These are phyloP conservation scores for Suhomyces maxii DNA, from an alignment of 1,139 yeast genomes.

Conservation along the genomic window DNA sequence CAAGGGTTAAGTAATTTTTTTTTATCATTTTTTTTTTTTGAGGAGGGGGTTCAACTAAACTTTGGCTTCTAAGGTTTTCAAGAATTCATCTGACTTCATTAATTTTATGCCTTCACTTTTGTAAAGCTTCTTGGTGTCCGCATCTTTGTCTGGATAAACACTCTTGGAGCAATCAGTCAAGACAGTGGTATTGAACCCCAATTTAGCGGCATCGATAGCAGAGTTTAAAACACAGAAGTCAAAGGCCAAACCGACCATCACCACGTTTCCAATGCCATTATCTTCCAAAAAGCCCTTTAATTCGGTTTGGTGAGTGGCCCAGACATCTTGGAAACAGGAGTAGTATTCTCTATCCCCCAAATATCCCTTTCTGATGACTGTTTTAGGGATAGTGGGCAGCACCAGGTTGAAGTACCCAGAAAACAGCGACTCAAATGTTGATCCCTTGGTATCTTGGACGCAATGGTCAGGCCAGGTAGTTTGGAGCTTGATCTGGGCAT, in stretches of 20 bases:
- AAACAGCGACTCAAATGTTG: slow-evolving; percentile 56
- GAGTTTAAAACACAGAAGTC: slow-evolving; percentile 84
- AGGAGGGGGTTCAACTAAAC: not conserved
- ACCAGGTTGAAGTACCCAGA: slow-evolving; percentile 24
- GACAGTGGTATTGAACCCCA: slow-evolving; percentile 67
- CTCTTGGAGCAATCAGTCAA: slow-evolving; percentile 49
- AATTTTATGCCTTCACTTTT: slow-evolving; percentile 29
- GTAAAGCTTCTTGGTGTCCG: slow-evolving; percentile 31
- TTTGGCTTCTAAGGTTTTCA: not conserved
- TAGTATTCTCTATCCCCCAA: slow-evolving; percentile 77
- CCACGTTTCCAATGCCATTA: slow-evolving; percentile 56
- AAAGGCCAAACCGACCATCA: slow-evolving; percentile 78
- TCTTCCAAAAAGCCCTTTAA: slow-evolving; percentile 48
- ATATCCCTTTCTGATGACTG: slow-evolving; percentile 67
- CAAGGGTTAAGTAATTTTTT: no score
- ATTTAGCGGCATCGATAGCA: slow-evolving; percentile 61
- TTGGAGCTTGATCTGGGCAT: slow-evolving; percentile 30
- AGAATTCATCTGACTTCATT: not conserved
- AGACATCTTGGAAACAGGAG: slow-evolving; percentile 82
- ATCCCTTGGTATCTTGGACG: slow-evolving; percentile 67
- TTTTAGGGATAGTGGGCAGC: slow-evolving; percentile 25
- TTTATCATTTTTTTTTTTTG: no score
- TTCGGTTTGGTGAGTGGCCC: slow-evolving; percentile 73
- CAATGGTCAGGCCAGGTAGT: slow-evolving; percentile 92
- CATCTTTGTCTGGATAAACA: slow-evolving; percentile 33